These are phyloP conservation scores for Aspergillus texensis DNA, from an alignment of 2,329 filamentous ascomycete species.

Conservation along the genomic window DNA sequence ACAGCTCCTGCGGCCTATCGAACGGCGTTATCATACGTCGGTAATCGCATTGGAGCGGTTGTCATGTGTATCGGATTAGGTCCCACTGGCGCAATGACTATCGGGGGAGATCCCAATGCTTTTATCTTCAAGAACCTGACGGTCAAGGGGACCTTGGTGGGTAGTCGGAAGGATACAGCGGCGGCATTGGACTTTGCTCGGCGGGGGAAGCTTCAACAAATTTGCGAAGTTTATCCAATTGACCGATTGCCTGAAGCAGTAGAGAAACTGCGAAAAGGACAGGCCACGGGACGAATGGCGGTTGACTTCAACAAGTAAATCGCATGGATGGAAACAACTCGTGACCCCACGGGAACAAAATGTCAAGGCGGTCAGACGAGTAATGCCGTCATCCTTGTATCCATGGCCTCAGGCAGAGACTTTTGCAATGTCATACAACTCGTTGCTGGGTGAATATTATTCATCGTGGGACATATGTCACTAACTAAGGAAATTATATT, in stretches of 20 bases:
- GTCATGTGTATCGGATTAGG: constrained; percentile 57
- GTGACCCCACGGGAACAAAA: neutral
- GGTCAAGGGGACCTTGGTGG: constrained; percentile 32
- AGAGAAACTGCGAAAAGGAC: constrained; percentile 51
- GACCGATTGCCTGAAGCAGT: constrained; percentile 55
- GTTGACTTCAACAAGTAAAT: constrained; percentile 52
- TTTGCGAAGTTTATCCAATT: constrained; percentile 53
- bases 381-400: neutral
- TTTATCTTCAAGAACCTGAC: constrained; percentile 30
- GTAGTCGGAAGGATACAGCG: constrained; percentile 38
- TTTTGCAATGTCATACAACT: too few relatives aligned
- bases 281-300: constrained; percentile 57
- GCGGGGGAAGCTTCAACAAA: constrained; percentile 53
- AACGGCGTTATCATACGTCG: constrained; percentile 44
- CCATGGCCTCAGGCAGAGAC: neutral
- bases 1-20: constrained; percentile 45
- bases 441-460: too few relatives aligned
- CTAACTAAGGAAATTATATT: too few relatives aligned
- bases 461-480: too few relatives aligned
- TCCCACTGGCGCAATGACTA: constrained; percentile 19
- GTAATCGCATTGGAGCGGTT: constrained; percentile 49
- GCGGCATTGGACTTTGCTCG: constrained; percentile 48
- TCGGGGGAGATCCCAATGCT: constrained; percentile 30
- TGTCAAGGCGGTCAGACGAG: neutral
- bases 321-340: neutral